A percentile compares a stretch with the other conserved stretches of the same genome.
Evolutionary conservation across 139 green algal species (phyloP).

Genomic region (Chlorella sp.): DNA sequence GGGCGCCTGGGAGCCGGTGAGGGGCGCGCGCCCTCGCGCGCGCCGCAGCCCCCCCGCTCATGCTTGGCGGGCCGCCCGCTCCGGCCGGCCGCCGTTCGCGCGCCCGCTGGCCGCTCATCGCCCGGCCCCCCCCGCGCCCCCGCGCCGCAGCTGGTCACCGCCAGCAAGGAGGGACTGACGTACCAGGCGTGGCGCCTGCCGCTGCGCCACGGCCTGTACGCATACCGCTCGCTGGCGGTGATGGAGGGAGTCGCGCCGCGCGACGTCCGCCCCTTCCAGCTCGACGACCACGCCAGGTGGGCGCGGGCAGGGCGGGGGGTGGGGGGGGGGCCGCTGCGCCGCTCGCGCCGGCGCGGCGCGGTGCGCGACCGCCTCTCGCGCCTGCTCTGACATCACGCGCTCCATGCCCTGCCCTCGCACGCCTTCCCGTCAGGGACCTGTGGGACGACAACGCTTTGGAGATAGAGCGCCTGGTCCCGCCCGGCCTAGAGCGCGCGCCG

Average conservation of each 20-base stretch:
- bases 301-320: background rate
- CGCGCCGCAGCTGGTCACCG: conserved; percentile 30
- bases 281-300: conserved; percentile 46
- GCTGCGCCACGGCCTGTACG: conserved; percentile 66
- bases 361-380: background rate
- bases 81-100: too few species aligned
- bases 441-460: conserved; percentile 59
- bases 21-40: background rate
- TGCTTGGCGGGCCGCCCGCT: background rate
- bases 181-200: conserved; percentile 61
- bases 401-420: background rate
- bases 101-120: too few species aligned
- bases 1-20: conserved; percentile 52
- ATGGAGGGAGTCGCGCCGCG: conserved; percentile 48
- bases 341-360: too few species aligned
- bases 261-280: conserved; percentile 65
- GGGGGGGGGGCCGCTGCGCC: background rate
- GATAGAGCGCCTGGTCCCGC: conserved; percentile 22
- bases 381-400: background rate
- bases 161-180: conserved; percentile 36
- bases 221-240: conserved; percentile 47
- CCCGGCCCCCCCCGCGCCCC: background rate
- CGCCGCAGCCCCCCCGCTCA: background rate
- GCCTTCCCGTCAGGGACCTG: background rate
- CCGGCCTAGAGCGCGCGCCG: background rate